These are phyloP conservation scores for Hymenoscyphus infarciens DNA, from an alignment of 2,329 filamentous ascomycete genomes.

Conservation along the genomic window DNA sequence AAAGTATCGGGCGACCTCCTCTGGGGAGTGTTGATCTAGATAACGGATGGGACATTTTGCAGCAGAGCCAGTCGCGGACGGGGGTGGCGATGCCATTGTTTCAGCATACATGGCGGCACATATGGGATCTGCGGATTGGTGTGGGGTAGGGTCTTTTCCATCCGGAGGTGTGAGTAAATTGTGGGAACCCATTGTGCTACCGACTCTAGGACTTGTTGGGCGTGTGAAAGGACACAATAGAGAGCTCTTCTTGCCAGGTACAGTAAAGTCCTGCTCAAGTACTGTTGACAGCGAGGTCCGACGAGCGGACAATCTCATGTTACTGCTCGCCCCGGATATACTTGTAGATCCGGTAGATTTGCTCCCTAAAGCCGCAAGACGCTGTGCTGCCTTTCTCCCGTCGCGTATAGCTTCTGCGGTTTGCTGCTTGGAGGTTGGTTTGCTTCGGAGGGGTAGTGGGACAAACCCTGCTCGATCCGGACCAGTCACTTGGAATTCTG, in stretches of 20 bases:
- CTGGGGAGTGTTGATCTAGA: constrained; percentile 85
- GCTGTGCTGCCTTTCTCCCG: constrained; percentile 56
- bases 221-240: constrained; percentile 76
- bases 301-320: constrained; percentile 40
- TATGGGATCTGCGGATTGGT: constrained; percentile 55
- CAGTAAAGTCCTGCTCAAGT: constrained; percentile 88
- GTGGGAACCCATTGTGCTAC: constrained; percentile 27
- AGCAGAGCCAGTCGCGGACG: constrained; percentile 48
- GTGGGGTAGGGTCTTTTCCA: constrained; percentile 42
- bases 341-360: constrained; percentile 42
- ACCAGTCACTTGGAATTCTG: constrained; percentile 36
- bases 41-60: constrained; percentile 88
- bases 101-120: constrained; percentile 63
- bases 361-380: constrained; percentile 47
- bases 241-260: constrained; percentile 73
- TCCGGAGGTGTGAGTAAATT: constrained; percentile 24
- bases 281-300: constrained; percentile 59
- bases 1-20: constrained; percentile 90
- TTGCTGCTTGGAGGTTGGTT: constrained; percentile 47
- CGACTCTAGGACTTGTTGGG: constrained; percentile 21
- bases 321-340: constrained; percentile 38
- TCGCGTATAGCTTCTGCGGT: constrained; percentile 62
- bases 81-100: constrained; percentile 42
- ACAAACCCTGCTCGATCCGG: constrained; percentile 31
- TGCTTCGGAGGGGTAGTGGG: constrained; percentile 31